Percentiles rank a stretch among this genome's conserved stretches.
Evolutionary conservation across 192 early-diverging fungal species (phyloP).

Genomic region (Umbelopsis sp.): DNA sequence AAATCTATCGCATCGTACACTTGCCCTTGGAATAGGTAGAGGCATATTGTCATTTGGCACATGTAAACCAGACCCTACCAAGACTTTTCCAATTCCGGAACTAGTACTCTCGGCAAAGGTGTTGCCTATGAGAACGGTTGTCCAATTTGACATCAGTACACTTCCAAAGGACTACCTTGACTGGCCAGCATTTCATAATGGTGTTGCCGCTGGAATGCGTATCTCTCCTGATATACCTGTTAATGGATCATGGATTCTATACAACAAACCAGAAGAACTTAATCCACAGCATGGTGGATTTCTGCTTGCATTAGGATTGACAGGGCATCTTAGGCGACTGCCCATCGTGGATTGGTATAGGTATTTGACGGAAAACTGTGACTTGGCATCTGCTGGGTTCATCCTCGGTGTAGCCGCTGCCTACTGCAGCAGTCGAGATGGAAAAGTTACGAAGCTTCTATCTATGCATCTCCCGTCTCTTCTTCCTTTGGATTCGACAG

Average conservation of each 20-base stretch:
- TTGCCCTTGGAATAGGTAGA: constrained; percentile 70
- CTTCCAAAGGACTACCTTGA: constrained; percentile 48
- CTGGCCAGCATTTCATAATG: constrained; percentile 92
- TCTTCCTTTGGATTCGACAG: constrained; percentile 57
- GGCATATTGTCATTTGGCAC: constrained; percentile 71
- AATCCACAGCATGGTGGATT: constrained; percentile 76
- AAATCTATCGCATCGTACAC: constrained; percentile 48
- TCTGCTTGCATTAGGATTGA: constrained; percentile 78
- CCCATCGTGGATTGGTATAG: constrained; percentile 47
- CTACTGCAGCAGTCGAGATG: constrained; percentile 66
- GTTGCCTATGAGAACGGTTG: constrained; percentile 59
- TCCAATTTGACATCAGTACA: constrained; percentile 47
- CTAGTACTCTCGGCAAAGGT: constrained; percentile 65
- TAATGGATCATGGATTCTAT: constrained; percentile 79
- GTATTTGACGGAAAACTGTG: constrained; percentile 71
- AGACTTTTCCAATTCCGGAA: constrained; percentile 56
- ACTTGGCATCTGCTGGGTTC: constrained; percentile 70
- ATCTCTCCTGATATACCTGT: constrained; percentile 60
- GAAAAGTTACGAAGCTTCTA: constrained; percentile 65
- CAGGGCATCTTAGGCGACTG: constrained; percentile 71
- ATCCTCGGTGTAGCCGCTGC: constrained; percentile 77
- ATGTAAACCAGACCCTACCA: constrained; percentile 48
- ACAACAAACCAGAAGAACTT: constrained; percentile 61
- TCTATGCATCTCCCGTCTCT: constrained; percentile 77
- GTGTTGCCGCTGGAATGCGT: constrained; percentile 76